A percentile compares a stretch with the other conserved stretches of the same genome.
These are phyloP conservation scores for Aspergillus fumigatus DNA, from an alignment of 2,329 filamentous ascomycete species.

Conservation along the genomic window DNA sequence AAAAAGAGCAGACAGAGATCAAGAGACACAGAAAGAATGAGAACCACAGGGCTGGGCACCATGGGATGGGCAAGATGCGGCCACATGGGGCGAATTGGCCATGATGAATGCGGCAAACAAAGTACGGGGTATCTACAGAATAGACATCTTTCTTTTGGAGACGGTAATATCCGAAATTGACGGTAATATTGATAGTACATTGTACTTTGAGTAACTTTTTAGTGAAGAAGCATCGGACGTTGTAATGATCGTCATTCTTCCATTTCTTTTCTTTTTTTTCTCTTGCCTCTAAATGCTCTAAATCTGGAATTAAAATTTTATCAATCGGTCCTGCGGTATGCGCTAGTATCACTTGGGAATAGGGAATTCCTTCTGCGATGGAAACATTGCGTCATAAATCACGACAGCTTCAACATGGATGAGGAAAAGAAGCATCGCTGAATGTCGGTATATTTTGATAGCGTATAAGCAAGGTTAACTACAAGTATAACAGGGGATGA, in stretches of 20 bases:
- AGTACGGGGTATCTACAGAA: too few species aligned
- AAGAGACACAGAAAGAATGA: background rate
- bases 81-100: background rate
- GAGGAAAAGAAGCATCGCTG: background rate
- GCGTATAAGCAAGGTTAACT: too few species aligned
- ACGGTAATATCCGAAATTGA: too few species aligned
- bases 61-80: background rate
- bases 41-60: background rate
- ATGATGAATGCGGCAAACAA: background rate
- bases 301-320: background rate
- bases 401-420: background rate
- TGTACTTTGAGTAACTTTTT: too few species aligned
- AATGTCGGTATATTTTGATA: background rate
- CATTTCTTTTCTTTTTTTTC: background rate
- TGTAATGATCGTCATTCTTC: background rate
- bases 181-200: too few species aligned
- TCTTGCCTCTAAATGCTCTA: background rate
- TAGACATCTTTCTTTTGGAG: too few species aligned
- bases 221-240: too few species aligned
- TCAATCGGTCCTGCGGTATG: background rate
- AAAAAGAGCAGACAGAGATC: background rate
- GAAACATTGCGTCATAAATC: background rate
- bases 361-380: background rate
- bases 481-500: too few species aligned
- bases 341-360: background rate